Conservation (phyloP, 2,329 filamentous ascomycete species). For the Ustulina deusta region DNA sequence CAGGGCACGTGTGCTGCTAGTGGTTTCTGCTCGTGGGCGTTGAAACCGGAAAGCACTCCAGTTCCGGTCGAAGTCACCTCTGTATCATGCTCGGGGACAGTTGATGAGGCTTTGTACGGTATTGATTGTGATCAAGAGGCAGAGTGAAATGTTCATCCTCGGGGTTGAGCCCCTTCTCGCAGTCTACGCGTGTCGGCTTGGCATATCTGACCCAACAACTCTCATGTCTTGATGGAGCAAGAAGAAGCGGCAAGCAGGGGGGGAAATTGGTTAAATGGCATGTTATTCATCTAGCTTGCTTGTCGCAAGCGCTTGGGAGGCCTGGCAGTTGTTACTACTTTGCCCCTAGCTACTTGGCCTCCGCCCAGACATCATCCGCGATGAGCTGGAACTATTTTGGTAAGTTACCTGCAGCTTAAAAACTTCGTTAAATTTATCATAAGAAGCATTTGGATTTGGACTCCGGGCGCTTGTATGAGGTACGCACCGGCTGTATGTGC, state of each 20-base stretch:
- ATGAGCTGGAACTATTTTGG: background rate
- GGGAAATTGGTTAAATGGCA: too few species aligned
- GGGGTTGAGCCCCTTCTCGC: background rate
- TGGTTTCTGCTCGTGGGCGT: conserved; percentile 36
- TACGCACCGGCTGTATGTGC: background rate
- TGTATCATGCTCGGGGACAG: conserved; percentile 20
- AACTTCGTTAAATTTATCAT: background rate
- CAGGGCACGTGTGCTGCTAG: conserved; percentile 41
- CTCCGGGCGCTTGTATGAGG: background rate
- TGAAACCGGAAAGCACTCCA: conserved; percentile 41
- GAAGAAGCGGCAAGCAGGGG: too few species aligned
- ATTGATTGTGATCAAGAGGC: conserved; percentile 17
- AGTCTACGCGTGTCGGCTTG: background rate
- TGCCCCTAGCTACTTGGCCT: conserved; percentile 21
- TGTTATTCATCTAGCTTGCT: background rate
- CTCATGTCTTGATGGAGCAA: background rate
- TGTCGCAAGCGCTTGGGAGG: background rate
- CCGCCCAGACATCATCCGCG: background rate
- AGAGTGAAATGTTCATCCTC: background rate
- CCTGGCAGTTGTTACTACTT: background rate
- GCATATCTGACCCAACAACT: background rate
- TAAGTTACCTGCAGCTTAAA: background rate
- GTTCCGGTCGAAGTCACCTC: conserved; percentile 14
- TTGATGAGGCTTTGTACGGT: conserved; percentile 30
- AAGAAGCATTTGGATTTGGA: background rate